Evolutionary conservation across 805 yeast genomes (phyloP), one percentile per base, ranked within the genome.

Genomic region (Kurtzmaniella fragi): DNA sequence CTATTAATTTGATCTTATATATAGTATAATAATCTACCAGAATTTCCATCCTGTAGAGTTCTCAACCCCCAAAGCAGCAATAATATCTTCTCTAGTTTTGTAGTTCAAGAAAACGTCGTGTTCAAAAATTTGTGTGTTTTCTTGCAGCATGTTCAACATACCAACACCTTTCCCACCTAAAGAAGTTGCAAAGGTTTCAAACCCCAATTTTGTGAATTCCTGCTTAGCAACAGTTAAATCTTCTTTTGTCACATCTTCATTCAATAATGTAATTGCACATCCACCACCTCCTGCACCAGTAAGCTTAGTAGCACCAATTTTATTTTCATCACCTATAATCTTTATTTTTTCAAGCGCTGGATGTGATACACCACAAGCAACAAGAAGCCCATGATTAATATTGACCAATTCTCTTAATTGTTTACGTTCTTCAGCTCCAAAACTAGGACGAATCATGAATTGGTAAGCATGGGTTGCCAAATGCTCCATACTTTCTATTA

Each of bases 271-370:
- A 40, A 93, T 83, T 9, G 98, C 95, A 68, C 99, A 93, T 2
- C 99, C 99, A 37, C 99, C 99, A 15, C 99, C 99, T 28, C 99
- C 99, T 0, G 99, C 99, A 31, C 99, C 99, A 0, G 99, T 93
- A 39, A 93, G 73, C 59, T 93, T 93, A 0, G 99, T 91, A 42
- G 84, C 80, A 6, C 99, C 99, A 13, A 93, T 59, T 3, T 67
- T 56, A 41, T 77, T 51, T 37, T 70, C 72, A 53, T 84, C 90
- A 17, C 87, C 74, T n/a, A 78, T 64, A 15, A 76, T 62, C 52
- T 80, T 82, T 23, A 91, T 78, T 37, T 71, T 67, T 56, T 93
- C 99, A 42, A 93, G 68, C n/a, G 83, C 72, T 7, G 97, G 95
- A 59, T 93, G 99, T 17, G 95, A 82, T 8, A 93, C 99, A 3